Conservation (phyloP, 768 basidiomycete species). For the Cystobasidiopsis lactophilus region DNA sequence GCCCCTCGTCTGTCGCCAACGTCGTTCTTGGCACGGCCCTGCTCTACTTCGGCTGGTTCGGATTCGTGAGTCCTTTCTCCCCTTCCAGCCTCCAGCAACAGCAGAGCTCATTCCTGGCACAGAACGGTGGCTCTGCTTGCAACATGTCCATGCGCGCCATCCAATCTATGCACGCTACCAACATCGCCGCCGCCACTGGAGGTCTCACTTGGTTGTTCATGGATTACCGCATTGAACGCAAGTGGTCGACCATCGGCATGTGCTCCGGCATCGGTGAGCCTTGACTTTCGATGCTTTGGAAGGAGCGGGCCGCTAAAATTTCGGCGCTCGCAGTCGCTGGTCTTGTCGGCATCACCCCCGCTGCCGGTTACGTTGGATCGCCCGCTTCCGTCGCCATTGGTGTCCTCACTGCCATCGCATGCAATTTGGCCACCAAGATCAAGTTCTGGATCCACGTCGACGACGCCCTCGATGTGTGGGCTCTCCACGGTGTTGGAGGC, state of each 20-base stretch:
- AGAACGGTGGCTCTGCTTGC: conserved; percentile 68
- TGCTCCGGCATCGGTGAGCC: conserved; percentile 46
- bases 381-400: conserved; percentile 62
- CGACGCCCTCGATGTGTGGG: conserved; percentile 78
- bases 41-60: conserved; percentile 58
- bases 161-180: conserved; percentile 69
- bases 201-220: conserved; percentile 50
- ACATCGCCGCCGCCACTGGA: conserved; percentile 54
- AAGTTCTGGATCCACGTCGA: conserved; percentile 28
- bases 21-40: conserved; percentile 68
- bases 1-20: conserved; percentile 41
- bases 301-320: background rate
- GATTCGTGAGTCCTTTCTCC: conserved; percentile 10
- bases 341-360: conserved; percentile 65
- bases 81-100: too few species aligned
- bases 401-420: conserved; percentile 42
- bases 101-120: background rate
- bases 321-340: background rate
- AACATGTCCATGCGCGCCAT: conserved; percentile 71
- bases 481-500: conserved; percentile 71
- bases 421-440: conserved; percentile 62
- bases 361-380: conserved; percentile 54
- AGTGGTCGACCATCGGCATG: conserved; percentile 76
- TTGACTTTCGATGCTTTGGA: background rate
- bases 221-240: conserved; percentile 21